A percentile compares a stretch with the other conserved stretches of the same genome.
These are phyloP conservation scores for Kwoniella sp. DNA, from an alignment of 768 basidiomycete genomes.

Conservation along the genomic window DNA sequence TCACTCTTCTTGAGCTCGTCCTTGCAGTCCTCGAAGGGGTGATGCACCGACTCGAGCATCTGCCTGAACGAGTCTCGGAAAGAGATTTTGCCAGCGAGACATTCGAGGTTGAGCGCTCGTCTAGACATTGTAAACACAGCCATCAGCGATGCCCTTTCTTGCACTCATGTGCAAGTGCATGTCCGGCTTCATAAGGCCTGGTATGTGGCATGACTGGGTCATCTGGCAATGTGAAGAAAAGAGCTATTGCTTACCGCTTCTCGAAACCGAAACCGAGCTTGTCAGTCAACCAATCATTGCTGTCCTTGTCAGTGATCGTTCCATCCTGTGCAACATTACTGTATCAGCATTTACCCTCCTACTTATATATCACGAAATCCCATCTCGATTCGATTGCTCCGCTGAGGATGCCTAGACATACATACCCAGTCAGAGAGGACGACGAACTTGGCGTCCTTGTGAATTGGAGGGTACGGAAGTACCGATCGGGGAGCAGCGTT, in stretches of 20 bases:
- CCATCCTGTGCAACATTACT: slow-evolving; percentile 51
- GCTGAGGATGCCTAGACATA: too few species aligned
- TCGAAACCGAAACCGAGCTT: slow-evolving; percentile 80
- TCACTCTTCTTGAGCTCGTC: slow-evolving; percentile 70
- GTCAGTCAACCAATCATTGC: slow-evolving; percentile 92
- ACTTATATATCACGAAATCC: neutral
- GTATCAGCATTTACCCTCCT: neutral
- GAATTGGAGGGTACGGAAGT: slow-evolving; percentile 77
- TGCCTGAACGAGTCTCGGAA: slow-evolving; percentile 86
- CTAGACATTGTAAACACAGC: slow-evolving; percentile 21
- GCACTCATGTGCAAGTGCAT: neutral
- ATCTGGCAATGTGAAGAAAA: too few species aligned
- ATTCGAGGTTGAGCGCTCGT: slow-evolving; percentile 71
- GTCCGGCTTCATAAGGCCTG: too few species aligned
- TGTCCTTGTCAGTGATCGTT: slow-evolving; percentile 89
- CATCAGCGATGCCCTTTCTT: neutral
- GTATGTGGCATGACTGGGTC: too few species aligned
- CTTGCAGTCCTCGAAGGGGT: slow-evolving; percentile 84
- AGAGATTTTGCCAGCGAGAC: slow-evolving; percentile 66
- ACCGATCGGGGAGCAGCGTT: slow-evolving; percentile 25
- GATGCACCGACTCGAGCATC: slow-evolving; percentile 77
- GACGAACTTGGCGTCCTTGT: slow-evolving; percentile 78
- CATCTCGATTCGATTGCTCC: too few species aligned
- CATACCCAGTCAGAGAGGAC: slow-evolving; percentile 87
- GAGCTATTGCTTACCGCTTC: slow-evolving; percentile 60